These are phyloP conservation scores for Penicillium sp. DNA, from an alignment of 2,329 filamentous ascomycete species.

Conservation along the genomic window DNA sequence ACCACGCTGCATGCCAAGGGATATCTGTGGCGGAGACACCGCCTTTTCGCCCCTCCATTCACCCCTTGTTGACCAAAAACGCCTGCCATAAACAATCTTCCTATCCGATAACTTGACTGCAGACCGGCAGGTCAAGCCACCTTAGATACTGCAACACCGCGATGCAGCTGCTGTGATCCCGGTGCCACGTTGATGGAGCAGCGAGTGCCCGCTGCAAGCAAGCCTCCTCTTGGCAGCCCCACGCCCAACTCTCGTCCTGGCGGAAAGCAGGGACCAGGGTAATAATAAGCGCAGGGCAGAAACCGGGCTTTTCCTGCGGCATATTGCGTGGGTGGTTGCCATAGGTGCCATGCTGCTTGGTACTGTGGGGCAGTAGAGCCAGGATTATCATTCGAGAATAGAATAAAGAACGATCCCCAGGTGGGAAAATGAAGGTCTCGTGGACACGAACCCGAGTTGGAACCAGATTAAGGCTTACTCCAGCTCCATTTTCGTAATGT, in stretches of 20 bases:
- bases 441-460: conserved; percentile 9
- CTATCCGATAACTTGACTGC: neutral
- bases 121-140: conserved; percentile 14
- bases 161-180: conserved; percentile 18
- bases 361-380: conserved; percentile 8
- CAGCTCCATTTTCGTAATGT: conserved; percentile 84
- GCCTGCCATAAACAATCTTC: conserved; percentile 3
- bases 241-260: conserved; percentile 8
- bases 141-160: conserved; percentile 1
- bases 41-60: conserved; percentile 20
- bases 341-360: conserved; percentile 6
- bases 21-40: conserved; percentile 24
- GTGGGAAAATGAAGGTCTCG: conserved; percentile 10
- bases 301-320: conserved; percentile 1
- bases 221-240: conserved; percentile 16
- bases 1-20: conserved; percentile 19
- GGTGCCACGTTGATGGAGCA: conserved; percentile 19
- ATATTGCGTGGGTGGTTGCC: neutral
- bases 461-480: conserved; percentile 57
- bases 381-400: conserved; percentile 15
- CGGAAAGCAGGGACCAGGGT: conserved; percentile 8
- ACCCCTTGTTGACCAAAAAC: neutral
- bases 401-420: neutral
- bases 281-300: conserved; percentile 7
- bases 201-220: conserved; percentile 10